Evolutionary conservation across 179 eudicot species (phyloP), one percentile per base, ranked within the genome.

Genomic region (Monotropa hypopitys): DNA sequence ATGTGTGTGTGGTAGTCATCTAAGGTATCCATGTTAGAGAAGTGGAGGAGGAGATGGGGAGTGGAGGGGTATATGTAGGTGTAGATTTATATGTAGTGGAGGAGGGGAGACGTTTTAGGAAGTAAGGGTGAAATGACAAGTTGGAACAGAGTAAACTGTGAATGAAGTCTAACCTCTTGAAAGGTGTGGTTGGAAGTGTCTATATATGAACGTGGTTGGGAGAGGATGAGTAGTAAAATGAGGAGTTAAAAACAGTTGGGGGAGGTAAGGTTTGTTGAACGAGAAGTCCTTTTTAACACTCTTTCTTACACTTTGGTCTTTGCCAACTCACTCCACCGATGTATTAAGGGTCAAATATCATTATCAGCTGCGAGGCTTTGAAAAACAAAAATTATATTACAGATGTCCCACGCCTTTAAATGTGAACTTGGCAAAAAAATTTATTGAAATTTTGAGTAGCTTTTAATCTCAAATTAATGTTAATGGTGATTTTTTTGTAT

Each of bases 1-100:
- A 86, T 79, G 59, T 56, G 76, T 68, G 74, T 12, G 61, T 42
- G 83, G 50, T 79, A 76, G 21, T 59, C 84, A 16, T 77, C 83
- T 49, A 43, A 32, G 20, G 65, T 40, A 54, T 78, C 81, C 77
- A 79, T 61, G 18, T 5, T 18, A 32, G 20, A 65, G 53, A 76
- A 33, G 23, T 7, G 73, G 73, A 79, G 76, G 74, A 72, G 68
- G 68, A 79, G 69, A 69, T 73, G 49, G 74, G 72, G 69, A 74
- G 82, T 67, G 70, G 78, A 46, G 65, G 74, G 8, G 47, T 45
- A 32, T 30, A 28, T 32, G 7, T 20, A 40, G 3, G 1, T 35
- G 7, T 0, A 38, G 3, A 38, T 70, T 5, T 49, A 6, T 21
- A 46, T 13, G 15, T 18, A 43, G 21, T 20, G 43, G 42, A 4